These are phyloP conservation scores for Phalaenopsis aphrodite DNA, from an alignment of 106 monocot genomes.

Conservation along the genomic window DNA sequence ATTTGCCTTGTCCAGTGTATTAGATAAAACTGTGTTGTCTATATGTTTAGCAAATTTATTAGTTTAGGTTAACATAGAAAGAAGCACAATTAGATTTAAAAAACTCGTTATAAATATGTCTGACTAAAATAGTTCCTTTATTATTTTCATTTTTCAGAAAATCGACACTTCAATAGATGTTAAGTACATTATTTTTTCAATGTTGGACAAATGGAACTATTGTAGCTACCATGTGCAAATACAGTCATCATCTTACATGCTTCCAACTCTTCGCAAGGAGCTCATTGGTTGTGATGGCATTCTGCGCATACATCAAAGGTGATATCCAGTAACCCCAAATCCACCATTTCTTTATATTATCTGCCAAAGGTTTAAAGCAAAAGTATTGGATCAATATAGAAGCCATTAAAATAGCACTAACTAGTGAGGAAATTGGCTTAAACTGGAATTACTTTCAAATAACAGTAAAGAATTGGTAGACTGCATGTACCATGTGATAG, in stretches of 20 bases:
- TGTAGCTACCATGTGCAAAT: neutral
- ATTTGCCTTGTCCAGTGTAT: neutral
- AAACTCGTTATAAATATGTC: neutral
- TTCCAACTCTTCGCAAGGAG: slow-evolving; percentile 17
- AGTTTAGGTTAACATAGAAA: neutral
- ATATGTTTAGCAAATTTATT: neutral
- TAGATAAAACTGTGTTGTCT: neutral
- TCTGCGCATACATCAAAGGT: slow-evolving; percentile 19
- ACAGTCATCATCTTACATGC: neutral
- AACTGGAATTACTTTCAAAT: neutral
- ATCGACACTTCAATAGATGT: neutral
- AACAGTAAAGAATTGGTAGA: neutral
- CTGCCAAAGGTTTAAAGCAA: neutral
- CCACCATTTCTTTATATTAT: slow-evolving; percentile 20
- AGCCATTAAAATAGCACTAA: neutral
- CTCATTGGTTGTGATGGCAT: slow-evolving; percentile 15
- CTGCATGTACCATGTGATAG: slow-evolving; percentile 14
- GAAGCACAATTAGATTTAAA: neutral
- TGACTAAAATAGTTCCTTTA: neutral
- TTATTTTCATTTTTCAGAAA: neutral
- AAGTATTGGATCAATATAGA: neutral
- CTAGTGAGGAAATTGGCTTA: neutral
- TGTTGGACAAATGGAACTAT: neutral
- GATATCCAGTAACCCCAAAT: slow-evolving; percentile 25
- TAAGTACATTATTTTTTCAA: neutral